Evolutionary conservation across 2,329 filamentous ascomycete species (phyloP).

Genomic region (Colletotrichum abscissum): DNA sequence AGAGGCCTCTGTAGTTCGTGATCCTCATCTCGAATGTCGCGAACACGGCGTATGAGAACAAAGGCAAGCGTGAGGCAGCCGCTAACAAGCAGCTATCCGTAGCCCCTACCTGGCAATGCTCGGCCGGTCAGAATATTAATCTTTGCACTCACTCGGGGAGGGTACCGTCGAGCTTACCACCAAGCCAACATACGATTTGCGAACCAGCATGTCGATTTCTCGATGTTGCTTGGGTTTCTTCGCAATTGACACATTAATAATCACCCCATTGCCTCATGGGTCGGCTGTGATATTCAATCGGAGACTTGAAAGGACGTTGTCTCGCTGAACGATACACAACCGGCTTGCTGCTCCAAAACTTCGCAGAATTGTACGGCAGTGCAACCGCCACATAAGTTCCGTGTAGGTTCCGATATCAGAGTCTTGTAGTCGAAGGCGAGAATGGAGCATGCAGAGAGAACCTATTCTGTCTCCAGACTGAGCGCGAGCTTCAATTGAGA

Average conservation of each 20-base stretch:
- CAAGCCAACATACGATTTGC: neutral
- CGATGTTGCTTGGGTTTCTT: neutral
- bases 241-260: neutral
- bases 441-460: neutral
- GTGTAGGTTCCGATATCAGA: neutral
- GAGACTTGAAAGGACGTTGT: neutral
- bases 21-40: neutral
- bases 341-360: neutral
- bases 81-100: neutral
- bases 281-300: neutral
- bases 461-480: neutral
- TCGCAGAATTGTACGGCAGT: neutral
- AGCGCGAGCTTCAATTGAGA: neutral
- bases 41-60: neutral
- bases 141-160: neutral
- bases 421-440: slow-evolving; percentile 24
- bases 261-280: neutral
- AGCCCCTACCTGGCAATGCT: neutral
- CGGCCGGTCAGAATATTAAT: neutral
- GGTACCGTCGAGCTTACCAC: neutral
- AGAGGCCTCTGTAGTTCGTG: neutral
- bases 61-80: neutral
- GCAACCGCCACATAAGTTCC: neutral
- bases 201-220: neutral
- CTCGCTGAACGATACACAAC: neutral